These are phyloP conservation scores for Blakeslea trispora DNA, from an alignment of 371 early-diverging fungal species.

Conservation along the genomic window DNA sequence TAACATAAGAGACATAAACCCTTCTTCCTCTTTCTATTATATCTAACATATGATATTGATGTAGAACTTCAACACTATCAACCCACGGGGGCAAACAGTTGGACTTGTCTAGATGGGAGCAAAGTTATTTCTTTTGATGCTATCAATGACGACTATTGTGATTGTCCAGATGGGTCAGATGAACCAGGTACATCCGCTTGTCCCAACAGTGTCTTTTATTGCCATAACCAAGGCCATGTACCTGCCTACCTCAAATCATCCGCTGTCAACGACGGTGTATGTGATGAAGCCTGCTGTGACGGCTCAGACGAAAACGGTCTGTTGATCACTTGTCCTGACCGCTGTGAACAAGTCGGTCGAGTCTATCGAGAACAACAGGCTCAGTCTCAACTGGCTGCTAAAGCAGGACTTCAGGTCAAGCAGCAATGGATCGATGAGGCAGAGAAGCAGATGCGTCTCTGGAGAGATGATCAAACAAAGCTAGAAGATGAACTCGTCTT, in stretches of 20 bases:
- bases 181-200: slow-evolving; percentile 97
- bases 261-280: slow-evolving; percentile 92
- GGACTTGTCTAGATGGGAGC: slow-evolving; percentile 79
- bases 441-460: slow-evolving; percentile 36
- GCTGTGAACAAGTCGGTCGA: slow-evolving; percentile 65
- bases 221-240: slow-evolving; percentile 77
- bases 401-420: slow-evolving; percentile 34
- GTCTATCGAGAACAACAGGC: slow-evolving; percentile 43
- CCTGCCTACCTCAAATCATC: slow-evolving; percentile 70
- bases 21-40: neutral
- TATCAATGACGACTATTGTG: slow-evolving; percentile 96
- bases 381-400: slow-evolving; percentile 30
- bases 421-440: slow-evolving; percentile 34
- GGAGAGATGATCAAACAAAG: slow-evolving; percentile 36
- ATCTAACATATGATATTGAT: too few species aligned
- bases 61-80: slow-evolving; percentile 43
- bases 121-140: slow-evolving; percentile 63
- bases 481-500: slow-evolving; percentile 37
- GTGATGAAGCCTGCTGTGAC: slow-evolving; percentile 94
- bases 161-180: slow-evolving; percentile 93
- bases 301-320: slow-evolving; percentile 85
- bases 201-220: slow-evolving; percentile 76
- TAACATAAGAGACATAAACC: slow-evolving; percentile 1
- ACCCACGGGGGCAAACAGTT: slow-evolving; percentile 47
- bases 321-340: slow-evolving; percentile 66